These are phyloP conservation scores for Lepidium didymum DNA, from an alignment of 345 rosid species.

Conservation along the genomic window DNA sequence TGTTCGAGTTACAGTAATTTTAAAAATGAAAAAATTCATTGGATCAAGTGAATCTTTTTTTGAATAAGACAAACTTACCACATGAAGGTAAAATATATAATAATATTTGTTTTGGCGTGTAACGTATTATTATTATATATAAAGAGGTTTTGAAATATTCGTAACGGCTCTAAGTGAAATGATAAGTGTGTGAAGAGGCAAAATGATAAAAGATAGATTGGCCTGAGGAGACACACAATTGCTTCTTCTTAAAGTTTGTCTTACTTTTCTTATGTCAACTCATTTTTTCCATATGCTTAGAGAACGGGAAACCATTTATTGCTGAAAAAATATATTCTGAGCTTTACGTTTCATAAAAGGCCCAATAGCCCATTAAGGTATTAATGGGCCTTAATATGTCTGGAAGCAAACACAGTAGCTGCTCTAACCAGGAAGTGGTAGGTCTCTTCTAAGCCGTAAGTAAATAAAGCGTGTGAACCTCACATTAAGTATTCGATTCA, in stretches of 20 bases:
- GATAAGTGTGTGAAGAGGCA: constrained; percentile 6
- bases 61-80: constrained; percentile 15
- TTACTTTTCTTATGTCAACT: not conserved
- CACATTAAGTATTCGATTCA: no score
- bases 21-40: not conserved
- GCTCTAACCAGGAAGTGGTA: no score
- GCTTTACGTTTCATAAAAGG: no score
- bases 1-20: constrained; percentile 14
- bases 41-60: constrained; percentile 19
- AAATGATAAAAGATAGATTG: constrained; percentile 5
- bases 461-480: no score
- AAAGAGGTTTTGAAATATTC: not conserved
- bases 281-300: no score
- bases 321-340: no score
- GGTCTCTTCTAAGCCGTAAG: no score
- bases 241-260: constrained; percentile 21
- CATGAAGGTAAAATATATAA: constrained; percentile 7
- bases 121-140: not conserved
- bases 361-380: no score
- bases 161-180: constrained; percentile 13
- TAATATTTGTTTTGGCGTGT: not conserved
- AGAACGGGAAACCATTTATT: no score
- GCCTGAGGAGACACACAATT: constrained; percentile 4
- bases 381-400: no score
- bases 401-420: no score